Percentiles rank a stretch among this genome's conserved stretches.
phyloP scores from a whole-genome alignment of 1,284 basidiomycete genomes.

The Apiotrichum laibachii region DNA sequence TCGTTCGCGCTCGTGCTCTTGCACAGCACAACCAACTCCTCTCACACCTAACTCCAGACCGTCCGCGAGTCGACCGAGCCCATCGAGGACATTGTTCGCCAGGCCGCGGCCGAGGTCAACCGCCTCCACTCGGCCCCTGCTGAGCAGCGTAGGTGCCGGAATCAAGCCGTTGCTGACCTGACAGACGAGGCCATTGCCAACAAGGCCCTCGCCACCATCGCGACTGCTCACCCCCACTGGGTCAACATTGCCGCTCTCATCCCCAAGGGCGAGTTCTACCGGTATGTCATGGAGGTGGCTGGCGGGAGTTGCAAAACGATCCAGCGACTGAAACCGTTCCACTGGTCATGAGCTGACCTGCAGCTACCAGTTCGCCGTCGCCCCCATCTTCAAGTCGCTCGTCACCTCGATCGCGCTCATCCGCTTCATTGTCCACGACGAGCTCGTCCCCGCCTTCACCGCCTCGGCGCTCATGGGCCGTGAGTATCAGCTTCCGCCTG shows the following conservation, averaged over 20 bases:
- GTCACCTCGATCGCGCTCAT: conserved; percentile 44
- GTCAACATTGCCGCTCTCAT: conserved; percentile 37
- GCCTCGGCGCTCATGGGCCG: conserved; percentile 45
- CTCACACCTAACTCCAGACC: conserved; percentile 23
- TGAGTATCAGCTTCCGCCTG: conserved; percentile 23
- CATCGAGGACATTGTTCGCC: conserved; percentile 42
- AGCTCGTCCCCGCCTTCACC: conserved; percentile 42
- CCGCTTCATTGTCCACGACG: conserved; percentile 47
- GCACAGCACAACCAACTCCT: not conserved
- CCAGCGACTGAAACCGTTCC: not conserved
- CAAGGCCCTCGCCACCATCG: conserved; percentile 38
- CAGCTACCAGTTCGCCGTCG: conserved; percentile 46
- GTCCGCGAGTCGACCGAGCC: conserved; percentile 49
- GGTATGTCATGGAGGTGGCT: conserved; percentile 26
- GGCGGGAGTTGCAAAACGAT: no score
- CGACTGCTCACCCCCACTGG: conserved; percentile 35
- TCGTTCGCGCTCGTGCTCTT: not conserved
- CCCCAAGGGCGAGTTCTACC: conserved; percentile 48
- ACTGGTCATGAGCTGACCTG: not conserved
- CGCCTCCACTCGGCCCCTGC: conserved; percentile 43
- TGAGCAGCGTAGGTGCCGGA: conserved; percentile 35
- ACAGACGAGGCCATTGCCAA: conserved; percentile 41
- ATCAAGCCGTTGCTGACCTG: not conserved
- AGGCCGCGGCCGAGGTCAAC: conserved; percentile 45
- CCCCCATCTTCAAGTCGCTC: conserved; percentile 41